Evolutionary conservation across 208 protist species (phyloP).

Genomic region (Wallacemonas sp.): DNA sequence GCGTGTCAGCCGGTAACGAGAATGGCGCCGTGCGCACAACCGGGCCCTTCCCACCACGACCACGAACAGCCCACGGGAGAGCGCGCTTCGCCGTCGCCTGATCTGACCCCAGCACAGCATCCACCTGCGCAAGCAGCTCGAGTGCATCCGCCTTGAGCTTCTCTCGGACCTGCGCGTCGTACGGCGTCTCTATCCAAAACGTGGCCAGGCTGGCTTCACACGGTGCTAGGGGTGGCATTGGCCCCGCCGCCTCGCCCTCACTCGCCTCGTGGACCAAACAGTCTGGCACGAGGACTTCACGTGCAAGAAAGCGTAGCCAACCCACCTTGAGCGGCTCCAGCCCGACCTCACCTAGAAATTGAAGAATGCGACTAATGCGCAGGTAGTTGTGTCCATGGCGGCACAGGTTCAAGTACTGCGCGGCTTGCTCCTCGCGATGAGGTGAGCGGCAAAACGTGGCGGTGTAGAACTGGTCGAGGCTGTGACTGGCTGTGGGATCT

Average conservation of each 20-base stretch:
- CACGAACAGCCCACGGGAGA: slow-evolving; percentile 14
- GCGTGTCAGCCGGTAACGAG: not conserved
- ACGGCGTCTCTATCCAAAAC: slow-evolving; percentile 35
- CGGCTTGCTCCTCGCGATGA: slow-evolving; percentile 8
- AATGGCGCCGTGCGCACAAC: slow-evolving; percentile 3
- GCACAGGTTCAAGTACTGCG: slow-evolving; percentile 48
- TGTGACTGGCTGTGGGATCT: no score
- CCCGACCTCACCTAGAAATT: slow-evolving; percentile 65
- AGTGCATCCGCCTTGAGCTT: slow-evolving; percentile 13
- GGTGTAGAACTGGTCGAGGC: no score
- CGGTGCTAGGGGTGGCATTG: slow-evolving; percentile 15
- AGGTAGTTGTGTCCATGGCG: slow-evolving; percentile 58
- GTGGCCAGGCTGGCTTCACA: slow-evolving; percentile 24
- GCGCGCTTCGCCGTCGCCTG: slow-evolving; percentile 15
- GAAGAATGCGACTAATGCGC: slow-evolving; percentile 72
- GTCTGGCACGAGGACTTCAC: slow-evolving; percentile 44
- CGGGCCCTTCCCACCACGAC: not conserved
- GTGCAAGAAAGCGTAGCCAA: slow-evolving; percentile 49
- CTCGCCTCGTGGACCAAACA: no score
- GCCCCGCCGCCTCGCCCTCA: not conserved
- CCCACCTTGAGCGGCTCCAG: slow-evolving; percentile 63
- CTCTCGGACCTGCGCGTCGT: slow-evolving; percentile 13
- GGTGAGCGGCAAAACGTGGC: slow-evolving; percentile 15
- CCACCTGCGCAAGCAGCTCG: not conserved
- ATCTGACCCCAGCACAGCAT: slow-evolving; percentile 10